These are phyloP conservation scores for Hypoxylon fuscum DNA, from an alignment of 495 filamentous ascomycete genomes.

Conservation along the genomic window DNA sequence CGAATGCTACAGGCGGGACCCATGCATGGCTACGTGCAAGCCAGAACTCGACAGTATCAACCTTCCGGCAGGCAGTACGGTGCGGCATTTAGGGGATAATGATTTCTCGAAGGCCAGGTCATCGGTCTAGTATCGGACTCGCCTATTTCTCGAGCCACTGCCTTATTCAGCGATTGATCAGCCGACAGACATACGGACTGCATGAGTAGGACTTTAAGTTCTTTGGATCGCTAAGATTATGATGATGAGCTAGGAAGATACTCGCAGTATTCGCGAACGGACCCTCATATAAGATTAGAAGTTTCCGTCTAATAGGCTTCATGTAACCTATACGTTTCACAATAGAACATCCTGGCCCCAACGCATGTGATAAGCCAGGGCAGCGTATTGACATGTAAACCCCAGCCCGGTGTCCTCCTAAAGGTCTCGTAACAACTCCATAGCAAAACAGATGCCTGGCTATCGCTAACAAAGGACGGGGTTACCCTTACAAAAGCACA, in stretches of 20 bases:
- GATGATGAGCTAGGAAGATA: conserved; percentile 5
- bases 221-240: background rate
- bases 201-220: no score
- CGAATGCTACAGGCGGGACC: background rate
- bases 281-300: background rate
- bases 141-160: background rate
- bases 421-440: no score
- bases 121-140: background rate
- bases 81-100: conserved; percentile 18
- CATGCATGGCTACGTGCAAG: background rate
- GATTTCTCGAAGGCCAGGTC: background rate
- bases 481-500: background rate
- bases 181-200: no score
- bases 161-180: no score
- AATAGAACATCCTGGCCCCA: background rate
- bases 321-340: background rate
- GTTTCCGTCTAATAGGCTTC: background rate
- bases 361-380: background rate
- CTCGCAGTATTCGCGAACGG: background rate
- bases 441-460: no score
- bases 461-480: background rate
- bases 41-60: background rate
- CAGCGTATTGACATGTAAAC: background rate
- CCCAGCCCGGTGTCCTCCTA: no score
- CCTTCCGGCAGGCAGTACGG: conserved; percentile 3